Evolutionary conservation across 1,284 basidiomycete genomes (phyloP).

Genomic region (Porogramme epimiltina): DNA sequence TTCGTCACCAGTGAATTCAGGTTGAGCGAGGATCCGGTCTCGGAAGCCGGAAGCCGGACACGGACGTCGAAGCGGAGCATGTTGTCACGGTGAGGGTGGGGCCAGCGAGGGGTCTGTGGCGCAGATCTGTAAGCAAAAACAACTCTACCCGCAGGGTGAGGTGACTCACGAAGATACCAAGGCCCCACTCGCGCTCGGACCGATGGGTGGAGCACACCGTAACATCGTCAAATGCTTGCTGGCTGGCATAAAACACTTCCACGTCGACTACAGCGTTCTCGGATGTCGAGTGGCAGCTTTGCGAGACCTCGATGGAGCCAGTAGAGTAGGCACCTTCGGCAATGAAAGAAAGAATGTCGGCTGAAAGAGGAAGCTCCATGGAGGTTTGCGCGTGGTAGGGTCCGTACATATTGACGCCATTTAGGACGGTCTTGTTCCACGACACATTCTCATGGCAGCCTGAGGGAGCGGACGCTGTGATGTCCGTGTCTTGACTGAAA

Average conservation of each 20-base stretch:
- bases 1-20: conserved; percentile 25
- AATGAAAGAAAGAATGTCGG: conserved; percentile 28
- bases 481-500: no score
- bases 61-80: conserved; percentile 21
- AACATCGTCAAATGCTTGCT: conserved; percentile 19
- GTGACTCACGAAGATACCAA: conserved; percentile 33
- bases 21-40: conserved; percentile 1
- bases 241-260: conserved; percentile 17
- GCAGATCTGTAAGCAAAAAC: not conserved
- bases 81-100: conserved; percentile 4
- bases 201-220: conserved; percentile 26
- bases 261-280: conserved; percentile 25
- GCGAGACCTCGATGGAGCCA: conserved; percentile 26
- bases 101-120: conserved; percentile 18
- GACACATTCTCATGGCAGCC: no score
- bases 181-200: conserved; percentile 23
- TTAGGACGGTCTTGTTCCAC: no score
- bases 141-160: not conserved
- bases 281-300: conserved; percentile 10
- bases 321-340: conserved; percentile 26
- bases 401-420: not conserved
- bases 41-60: conserved; percentile 23
- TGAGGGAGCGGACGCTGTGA: no score
- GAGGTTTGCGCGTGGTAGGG: conserved; percentile 10
- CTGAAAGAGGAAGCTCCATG: conserved; percentile 25